phyloP scores from a whole-genome alignment of 23 red algal genomes.

The Chondrus crispus region DNA sequence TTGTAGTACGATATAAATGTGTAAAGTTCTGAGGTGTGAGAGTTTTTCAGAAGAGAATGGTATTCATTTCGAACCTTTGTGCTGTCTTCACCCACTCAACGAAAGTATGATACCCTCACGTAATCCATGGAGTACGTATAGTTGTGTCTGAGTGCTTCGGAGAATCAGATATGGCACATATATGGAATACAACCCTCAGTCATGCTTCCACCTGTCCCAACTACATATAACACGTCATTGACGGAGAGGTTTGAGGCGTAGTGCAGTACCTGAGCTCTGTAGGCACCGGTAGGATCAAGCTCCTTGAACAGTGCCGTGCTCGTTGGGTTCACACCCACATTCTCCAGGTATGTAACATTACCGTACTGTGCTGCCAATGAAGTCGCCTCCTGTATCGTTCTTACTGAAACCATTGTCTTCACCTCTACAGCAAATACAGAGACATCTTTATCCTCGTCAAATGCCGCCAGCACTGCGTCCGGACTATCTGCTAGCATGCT shows the following conservation, averaged over 20 bases:
- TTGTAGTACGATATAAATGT: background rate
- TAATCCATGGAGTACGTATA: no score
- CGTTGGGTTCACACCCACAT: background rate
- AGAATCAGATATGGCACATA: background rate
- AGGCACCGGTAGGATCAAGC: background rate
- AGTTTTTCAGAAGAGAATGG: background rate
- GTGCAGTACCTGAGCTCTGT: background rate
- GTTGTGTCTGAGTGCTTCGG: background rate
- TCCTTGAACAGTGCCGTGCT: background rate
- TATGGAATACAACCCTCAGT: background rate
- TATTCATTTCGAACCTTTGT: background rate
- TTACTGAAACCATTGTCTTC: background rate
- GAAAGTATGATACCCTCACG: no score
- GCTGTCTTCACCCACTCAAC: no score
- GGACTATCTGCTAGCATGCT: background rate
- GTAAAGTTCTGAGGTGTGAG: background rate
- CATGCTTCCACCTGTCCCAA: background rate
- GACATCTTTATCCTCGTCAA: background rate
- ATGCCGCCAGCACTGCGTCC: background rate
- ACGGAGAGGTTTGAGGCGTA: background rate
- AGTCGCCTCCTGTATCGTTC: background rate
- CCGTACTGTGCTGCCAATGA: background rate
- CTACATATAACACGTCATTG: background rate
- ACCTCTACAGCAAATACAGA: background rate
- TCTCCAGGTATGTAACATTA: background rate